These are phyloP conservation scores for Moniliophthora roreri DNA, from an alignment of 1,284 basidiomycete genomes.

Conservation along the genomic window DNA sequence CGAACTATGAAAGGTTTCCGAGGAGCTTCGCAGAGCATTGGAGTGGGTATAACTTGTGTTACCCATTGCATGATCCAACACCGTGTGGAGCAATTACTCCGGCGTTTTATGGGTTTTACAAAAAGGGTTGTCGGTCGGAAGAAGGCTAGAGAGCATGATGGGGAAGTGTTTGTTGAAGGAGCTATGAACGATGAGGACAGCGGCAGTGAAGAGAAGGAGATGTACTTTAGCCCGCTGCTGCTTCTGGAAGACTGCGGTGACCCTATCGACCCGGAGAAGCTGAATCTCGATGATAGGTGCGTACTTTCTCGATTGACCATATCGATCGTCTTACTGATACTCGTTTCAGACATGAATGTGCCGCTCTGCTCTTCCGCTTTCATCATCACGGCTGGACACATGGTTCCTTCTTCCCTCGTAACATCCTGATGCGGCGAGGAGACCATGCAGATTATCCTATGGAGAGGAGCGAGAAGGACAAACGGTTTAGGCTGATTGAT, in stretches of 20 bases:
- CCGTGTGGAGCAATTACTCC: neutral
- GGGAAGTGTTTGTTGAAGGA: too few relatives aligned
- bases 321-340: too few relatives aligned
- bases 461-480: constrained; percentile 24
- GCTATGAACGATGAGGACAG: too few relatives aligned
- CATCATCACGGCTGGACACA: too few relatives aligned
- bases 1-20: neutral
- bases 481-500: constrained; percentile 50
- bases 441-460: constrained; percentile 36
- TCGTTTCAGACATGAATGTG: constrained; percentile 12
- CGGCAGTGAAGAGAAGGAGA: too few relatives aligned
- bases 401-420: too few relatives aligned
- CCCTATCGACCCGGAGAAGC: neutral
- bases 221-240: too few relatives aligned
- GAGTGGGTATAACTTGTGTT: neutral
- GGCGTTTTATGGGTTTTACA: neutral
- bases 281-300: neutral
- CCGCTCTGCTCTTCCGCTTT: constrained; percentile 7
- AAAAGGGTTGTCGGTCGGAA: neutral
- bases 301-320: too few relatives aligned
- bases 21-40: neutral
- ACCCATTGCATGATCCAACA: neutral
- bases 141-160: too few relatives aligned
- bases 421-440: too few relatives aligned
- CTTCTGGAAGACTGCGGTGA: neutral